Evolutionary conservation across 768 basidiomycete genomes (phyloP).

Genomic region (Tricholoma flavovirens): DNA sequence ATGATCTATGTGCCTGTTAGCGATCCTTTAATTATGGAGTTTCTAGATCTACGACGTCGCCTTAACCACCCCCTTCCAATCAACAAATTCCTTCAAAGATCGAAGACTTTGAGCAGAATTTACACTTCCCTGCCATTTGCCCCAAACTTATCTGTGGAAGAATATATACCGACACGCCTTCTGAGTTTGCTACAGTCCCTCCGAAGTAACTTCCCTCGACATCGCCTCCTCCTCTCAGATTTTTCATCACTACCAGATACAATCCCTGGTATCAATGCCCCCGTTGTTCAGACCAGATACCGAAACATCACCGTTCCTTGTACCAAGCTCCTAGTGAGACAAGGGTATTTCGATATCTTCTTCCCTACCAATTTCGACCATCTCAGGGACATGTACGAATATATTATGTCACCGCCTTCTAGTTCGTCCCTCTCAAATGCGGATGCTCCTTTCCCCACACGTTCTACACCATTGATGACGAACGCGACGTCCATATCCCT

Average conservation of each 20-base stretch:
- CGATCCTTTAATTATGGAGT: slow-evolving; percentile 79
- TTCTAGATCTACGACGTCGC: slow-evolving; percentile 61
- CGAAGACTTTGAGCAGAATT: slow-evolving; percentile 53
- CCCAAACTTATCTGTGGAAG: slow-evolving; percentile 80
- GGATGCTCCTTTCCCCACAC: slow-evolving; percentile 28
- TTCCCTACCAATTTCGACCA: slow-evolving; percentile 90
- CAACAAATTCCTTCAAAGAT: slow-evolving; percentile 47
- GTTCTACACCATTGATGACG: slow-evolving; percentile 47
- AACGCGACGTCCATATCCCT: slow-evolving; percentile 45
- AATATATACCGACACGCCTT: slow-evolving; percentile 91
- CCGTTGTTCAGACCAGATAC: slow-evolving; percentile 94
- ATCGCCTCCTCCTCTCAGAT: slow-evolving; percentile 92
- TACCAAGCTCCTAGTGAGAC: slow-evolving; percentile 84
- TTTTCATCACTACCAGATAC: slow-evolving; percentile 86
- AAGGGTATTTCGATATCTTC: slow-evolving; percentile 97
- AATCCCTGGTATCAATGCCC: slow-evolving; percentile 70
- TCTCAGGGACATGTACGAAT: slow-evolving; percentile 87
- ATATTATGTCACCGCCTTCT: slow-evolving; percentile 60
- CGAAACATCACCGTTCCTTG: slow-evolving; percentile 83
- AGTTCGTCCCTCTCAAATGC: slow-evolving; percentile 13
- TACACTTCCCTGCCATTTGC: slow-evolving; percentile 78
- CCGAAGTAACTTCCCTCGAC: slow-evolving; percentile 79
- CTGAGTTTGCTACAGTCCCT: slow-evolving; percentile 80
- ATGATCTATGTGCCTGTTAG: slow-evolving; percentile 77
- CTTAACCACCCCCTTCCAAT: slow-evolving; percentile 56